These are phyloP conservation scores for Ceratorhiza oryzae-sativae DNA, from an alignment of 1,284 basidiomycete genomes.

Conservation along the genomic window DNA sequence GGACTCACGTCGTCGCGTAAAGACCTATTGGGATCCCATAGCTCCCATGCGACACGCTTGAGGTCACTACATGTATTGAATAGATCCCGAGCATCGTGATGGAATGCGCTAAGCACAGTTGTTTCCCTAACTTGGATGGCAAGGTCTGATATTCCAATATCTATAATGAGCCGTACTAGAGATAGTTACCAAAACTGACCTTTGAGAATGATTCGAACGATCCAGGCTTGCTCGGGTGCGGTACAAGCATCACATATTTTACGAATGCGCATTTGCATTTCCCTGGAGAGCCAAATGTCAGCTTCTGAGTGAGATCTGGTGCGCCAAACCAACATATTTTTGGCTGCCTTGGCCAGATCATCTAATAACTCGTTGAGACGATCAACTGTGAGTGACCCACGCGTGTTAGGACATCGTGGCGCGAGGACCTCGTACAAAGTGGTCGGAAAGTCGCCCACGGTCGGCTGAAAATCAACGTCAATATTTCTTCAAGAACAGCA, in stretches of 20 bases:
- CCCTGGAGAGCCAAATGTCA: conserved; percentile 55
- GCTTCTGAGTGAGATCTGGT: background rate
- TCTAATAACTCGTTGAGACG: conserved; percentile 83
- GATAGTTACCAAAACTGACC: conserved; percentile 56
- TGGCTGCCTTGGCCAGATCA: conserved; percentile 69
- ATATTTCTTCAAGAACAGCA: no score
- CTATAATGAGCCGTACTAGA: conserved; percentile 2
- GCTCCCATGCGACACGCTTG: conserved; percentile 85
- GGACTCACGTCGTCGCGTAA: conserved; percentile 55
- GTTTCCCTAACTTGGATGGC: conserved; percentile 85
- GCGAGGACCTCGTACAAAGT: conserved; percentile 85
- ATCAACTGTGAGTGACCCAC: conserved; percentile 76
- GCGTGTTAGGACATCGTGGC: conserved; percentile 82
- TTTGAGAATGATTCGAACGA: conserved; percentile 91
- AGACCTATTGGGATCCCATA: conserved; percentile 67
- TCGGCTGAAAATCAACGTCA: conserved; percentile 54
- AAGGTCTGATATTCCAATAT: conserved; percentile 62
- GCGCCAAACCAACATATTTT: conserved; percentile 63
- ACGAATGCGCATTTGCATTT: conserved; percentile 74
- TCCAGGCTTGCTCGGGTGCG: conserved; percentile 87
- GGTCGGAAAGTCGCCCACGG: conserved; percentile 84
- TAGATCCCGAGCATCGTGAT: conserved; percentile 87
- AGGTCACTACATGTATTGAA: conserved; percentile 96
- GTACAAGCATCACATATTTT: conserved; percentile 79
- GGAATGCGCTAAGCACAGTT: conserved; percentile 85